Base-by-base conservation (phyloP, 805 yeast genomes). In the Wickerhamomyces strasburgensis region DNA sequence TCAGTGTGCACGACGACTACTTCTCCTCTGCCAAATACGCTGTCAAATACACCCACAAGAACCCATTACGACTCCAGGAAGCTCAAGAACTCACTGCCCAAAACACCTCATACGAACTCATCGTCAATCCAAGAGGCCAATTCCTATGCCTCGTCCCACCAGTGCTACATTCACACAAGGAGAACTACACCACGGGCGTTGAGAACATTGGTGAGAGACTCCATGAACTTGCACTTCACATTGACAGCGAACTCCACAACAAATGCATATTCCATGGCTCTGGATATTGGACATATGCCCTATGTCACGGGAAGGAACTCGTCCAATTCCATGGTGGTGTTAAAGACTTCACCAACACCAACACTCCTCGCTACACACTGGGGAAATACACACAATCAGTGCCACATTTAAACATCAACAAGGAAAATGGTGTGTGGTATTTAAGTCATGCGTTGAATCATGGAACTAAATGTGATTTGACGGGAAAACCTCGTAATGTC, bases 391-490 rank as follows among this genome's bases (percentile, higher is more conserved):
- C 26, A 6, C 13, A 23, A 5, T 31, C 29, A 11, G 8, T 27
- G 10, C 33, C 33, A 4, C 19, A 19, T 13, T 14, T 39, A 15
- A 40, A 33, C 15, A 31, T 33, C 1, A 35, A 33, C 13, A 38
- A 36, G 29, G 44, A 41, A n/a, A 28, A 40, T 5, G 48, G 46
- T 13, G 27, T 35, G 5, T 26, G 38, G 24, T 28, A 31, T 11
- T 29, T 51, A 3, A 14, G 34, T 2, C 38, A 34, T 9, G 27
- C 27, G 1, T 27, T 51, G 29, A 31, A 24, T 2, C 37, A 43
- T 25, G 59, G 59, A 2, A 35, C 51, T 2, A 34, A 47, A 6
- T 54, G 59, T 42, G 58, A 54, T 33, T 33, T 53, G 29, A 53
- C 54, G 1, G 48, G 52, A 3, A 35, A 37, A 21, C 46, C 49